Base-by-base conservation (phyloP, 1,284 basidiomycete genomes). In the Pyrrhoderma lamaoense region DNA sequence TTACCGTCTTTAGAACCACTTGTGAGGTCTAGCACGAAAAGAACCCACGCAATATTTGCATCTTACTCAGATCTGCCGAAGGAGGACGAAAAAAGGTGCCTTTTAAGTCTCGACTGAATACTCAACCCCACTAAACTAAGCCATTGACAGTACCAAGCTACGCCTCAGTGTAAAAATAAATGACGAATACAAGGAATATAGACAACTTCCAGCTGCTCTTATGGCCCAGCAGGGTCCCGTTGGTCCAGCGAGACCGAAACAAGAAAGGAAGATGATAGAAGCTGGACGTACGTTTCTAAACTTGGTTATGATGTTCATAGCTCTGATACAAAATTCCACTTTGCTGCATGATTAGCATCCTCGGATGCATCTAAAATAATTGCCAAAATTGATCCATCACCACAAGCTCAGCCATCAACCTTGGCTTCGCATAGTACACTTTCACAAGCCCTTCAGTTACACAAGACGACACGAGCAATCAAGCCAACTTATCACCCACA, bases 401-500 rank as follows among this genome's bases (percentile, higher is more conserved):
- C 83, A 1, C 67, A 71, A 46, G 67, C 77, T 11, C 73, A 77
- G 54, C 79, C 77, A 1, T 85, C 84, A 13, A 82, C 83, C 0
- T 84, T 89, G 59, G 65, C 76, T 14, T 80, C 82, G 8, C 71
- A 76, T 25, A 66, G 74, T 40, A 79, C 79, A 47, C 78, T 97
- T 45, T 89, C 89, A 14, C 83, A 91, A 62, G 92, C 92, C 0
- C 80, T 97, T 46, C 82, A 85, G 52, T 77, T 90, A 19, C 90
- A 94, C 69, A 93, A 95, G 71, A 91, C 92, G 52, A 90, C 88
- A 3, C 80, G 91, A 31, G 89, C 89, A 27, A 81, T 96, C 61
- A 95, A 97, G 67, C 96, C 95, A 2, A 88, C 85, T 7, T 97
- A 91, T 65, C 95, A 99, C 62, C 82, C 95, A 4, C 89, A 86